Evolutionary conservation across 1,284 basidiomycete species (phyloP), one percentile per base, ranked within the genome.

Genomic region (Moesziomyces globuligerus): DNA sequence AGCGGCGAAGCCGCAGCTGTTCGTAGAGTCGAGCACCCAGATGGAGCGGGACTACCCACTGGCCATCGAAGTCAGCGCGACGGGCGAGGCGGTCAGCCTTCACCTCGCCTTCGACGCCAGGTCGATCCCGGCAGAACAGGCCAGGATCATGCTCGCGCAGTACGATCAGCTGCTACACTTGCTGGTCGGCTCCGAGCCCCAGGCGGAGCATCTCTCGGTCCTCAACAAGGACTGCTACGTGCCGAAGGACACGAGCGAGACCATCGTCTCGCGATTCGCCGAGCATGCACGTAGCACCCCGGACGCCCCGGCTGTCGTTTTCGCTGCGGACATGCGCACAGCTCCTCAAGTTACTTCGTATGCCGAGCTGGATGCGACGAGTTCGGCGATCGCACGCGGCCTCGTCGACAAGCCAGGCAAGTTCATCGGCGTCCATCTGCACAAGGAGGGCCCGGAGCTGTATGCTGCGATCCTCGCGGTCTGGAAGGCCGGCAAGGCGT

Each of bases 401-500:
- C 51, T 81, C 11, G 55, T 50, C 4, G 24, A 18, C 13, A 41
- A 46, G 24, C 4, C 28, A 3, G 56, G 56, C 24, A 40, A 34
- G 0, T 66, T 70, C 5, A 46, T 81, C 29, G 77, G 66, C 15
- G 75, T 81, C 5, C 73, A 75, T 41, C 58, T 80, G 38, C 55
- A 72, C 48, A 72, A 66, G 41, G 75, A 74, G 34, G 59, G 69
- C 0, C 40, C 75, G 7, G 60, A 68, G n/a, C 52, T 78, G 3
- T 81, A 79, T 32, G 57, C 68, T 1, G 48, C 69, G 10, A 56
- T 81, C n/a, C 43, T 81, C 5, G 78, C 73, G 2, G 59, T 75
- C 25, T 81, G 79, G 79, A 81, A 80, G 55, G 72, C 75, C 2
- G 73, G 69, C 28, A 79, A 77, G 47, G 62, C 60, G 4, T 81